Conservation (phyloP, 2,329 filamentous ascomycete species). For the Chrysoporthe austroafricana region DNA sequence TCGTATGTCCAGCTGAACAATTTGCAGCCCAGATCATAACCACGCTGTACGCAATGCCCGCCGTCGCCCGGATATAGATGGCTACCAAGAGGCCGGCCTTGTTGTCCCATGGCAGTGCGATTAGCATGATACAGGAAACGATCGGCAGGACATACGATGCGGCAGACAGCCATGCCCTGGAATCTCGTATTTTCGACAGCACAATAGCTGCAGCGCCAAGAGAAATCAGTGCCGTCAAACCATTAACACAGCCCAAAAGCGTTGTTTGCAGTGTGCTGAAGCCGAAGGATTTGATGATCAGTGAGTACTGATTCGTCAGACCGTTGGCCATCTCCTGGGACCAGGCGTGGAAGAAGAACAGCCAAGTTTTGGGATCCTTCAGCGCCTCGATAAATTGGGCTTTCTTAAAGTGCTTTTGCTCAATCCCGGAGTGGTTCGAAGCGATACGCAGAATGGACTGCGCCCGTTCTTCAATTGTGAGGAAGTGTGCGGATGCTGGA, state of each 20-base stretch:
- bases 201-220: slow-evolving; percentile 22
- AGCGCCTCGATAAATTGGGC: slow-evolving; percentile 34
- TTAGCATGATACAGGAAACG: slow-evolving; percentile 41
- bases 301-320: slow-evolving; percentile 45
- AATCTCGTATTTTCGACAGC: slow-evolving; percentile 24
- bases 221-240: slow-evolving; percentile 22
- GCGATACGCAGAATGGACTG: slow-evolving; percentile 41
- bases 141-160: slow-evolving; percentile 38
- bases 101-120: slow-evolving; percentile 43
- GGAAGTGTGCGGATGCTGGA: slow-evolving; percentile 35
- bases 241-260: slow-evolving; percentile 31
- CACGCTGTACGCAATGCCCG: slow-evolving; percentile 42
- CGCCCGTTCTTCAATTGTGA: slow-evolving; percentile 39
- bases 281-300: slow-evolving; percentile 50
- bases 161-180: slow-evolving; percentile 28
- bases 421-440: slow-evolving; percentile 42
- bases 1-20: slow-evolving; percentile 43
- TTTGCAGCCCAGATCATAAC: slow-evolving; percentile 46
- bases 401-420: slow-evolving; percentile 41
- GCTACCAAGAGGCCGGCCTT: slow-evolving; percentile 42
- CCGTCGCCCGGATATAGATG: slow-evolving; percentile 44
- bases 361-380: slow-evolving; percentile 23
- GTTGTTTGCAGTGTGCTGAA: slow-evolving; percentile 44
- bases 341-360: slow-evolving; percentile 27
- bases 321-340: slow-evolving; percentile 44